Conservation (phyloP, 345 rosid genomes). For the Cardamine resedifolia region DNA sequence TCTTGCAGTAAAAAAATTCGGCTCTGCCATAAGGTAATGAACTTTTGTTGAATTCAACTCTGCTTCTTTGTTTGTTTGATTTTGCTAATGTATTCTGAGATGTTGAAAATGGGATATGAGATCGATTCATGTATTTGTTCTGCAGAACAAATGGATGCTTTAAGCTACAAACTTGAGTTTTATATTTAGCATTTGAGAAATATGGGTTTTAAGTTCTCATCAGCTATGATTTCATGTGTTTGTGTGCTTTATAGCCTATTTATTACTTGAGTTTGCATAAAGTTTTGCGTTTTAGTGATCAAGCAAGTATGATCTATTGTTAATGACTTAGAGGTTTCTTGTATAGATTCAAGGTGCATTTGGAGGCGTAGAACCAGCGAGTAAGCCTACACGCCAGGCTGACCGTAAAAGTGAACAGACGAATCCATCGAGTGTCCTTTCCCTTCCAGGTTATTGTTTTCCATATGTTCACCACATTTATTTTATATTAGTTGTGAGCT, state of each 20-base stretch:
- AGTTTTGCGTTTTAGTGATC: background rate
- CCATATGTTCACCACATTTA: background rate
- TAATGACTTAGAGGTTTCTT: conserved; percentile 10
- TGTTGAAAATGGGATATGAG: background rate
- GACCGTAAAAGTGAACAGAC: conserved; percentile 41
- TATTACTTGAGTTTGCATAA: background rate
- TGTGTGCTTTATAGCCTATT: background rate
- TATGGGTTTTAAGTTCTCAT: background rate
- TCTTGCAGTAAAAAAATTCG: conserved; percentile 71
- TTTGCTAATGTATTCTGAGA: background rate
- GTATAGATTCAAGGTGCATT: conserved; percentile 55
- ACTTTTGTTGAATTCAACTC: background rate
- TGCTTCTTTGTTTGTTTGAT: background rate
- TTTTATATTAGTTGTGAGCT: background rate
- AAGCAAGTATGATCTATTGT: background rate
- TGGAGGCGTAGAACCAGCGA: conserved; percentile 46
- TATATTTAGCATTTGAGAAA: background rate
- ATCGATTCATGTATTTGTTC: background rate
- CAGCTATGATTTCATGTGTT: background rate
- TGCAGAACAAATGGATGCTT: background rate
- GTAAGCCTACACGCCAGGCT: conserved; percentile 40
- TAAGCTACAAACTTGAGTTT: background rate
- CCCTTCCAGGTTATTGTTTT: conserved; percentile 47
- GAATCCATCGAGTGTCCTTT: conserved; percentile 49
- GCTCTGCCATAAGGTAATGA: conserved; percentile 67